phyloP scores from a whole-genome alignment of 176 grass and related monocot species.

The Leersia perrieri region DNA sequence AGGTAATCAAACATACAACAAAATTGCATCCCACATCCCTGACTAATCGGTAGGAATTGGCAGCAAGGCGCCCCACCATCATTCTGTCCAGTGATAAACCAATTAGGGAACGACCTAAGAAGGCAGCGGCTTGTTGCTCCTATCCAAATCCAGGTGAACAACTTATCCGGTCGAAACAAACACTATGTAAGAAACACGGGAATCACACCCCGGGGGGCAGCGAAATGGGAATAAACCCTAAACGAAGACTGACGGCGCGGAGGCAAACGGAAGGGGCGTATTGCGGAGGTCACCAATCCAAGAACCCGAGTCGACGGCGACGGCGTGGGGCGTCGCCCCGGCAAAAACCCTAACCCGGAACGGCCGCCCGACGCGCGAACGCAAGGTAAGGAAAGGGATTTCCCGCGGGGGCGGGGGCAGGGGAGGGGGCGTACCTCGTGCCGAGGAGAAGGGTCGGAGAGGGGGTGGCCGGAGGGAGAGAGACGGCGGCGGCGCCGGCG shows the following conservation, averaged over 20 bases:
- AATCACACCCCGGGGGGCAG: neutral
- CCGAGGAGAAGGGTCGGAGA: neutral
- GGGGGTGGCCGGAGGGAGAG: too few species aligned
- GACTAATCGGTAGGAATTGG: neutral
- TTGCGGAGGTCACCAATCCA: neutral
- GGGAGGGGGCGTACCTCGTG: slow-evolving; percentile 20
- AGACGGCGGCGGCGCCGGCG: slow-evolving; percentile 8
- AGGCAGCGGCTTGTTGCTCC: neutral
- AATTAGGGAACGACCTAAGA: neutral
- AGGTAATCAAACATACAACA: neutral
- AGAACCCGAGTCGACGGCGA: neutral
- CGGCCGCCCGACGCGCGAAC: neutral
- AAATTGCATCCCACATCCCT: neutral
- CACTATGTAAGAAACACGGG: neutral
- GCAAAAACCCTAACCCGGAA: slow-evolving; percentile 32
- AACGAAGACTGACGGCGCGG: neutral
- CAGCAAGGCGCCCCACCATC: neutral
- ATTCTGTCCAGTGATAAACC: neutral
- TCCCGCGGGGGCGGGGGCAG: neutral
- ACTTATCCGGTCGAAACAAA: neutral
- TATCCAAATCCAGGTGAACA: neutral
- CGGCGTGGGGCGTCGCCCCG: neutral
- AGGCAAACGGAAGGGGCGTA: neutral
- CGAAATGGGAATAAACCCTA: slow-evolving; percentile 43
- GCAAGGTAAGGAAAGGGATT: neutral